Evolutionary conservation across 495 filamentous ascomycete species (phyloP), one percentile per base, ranked within the genome.

Genomic region (Neurospora sublineolata): DNA sequence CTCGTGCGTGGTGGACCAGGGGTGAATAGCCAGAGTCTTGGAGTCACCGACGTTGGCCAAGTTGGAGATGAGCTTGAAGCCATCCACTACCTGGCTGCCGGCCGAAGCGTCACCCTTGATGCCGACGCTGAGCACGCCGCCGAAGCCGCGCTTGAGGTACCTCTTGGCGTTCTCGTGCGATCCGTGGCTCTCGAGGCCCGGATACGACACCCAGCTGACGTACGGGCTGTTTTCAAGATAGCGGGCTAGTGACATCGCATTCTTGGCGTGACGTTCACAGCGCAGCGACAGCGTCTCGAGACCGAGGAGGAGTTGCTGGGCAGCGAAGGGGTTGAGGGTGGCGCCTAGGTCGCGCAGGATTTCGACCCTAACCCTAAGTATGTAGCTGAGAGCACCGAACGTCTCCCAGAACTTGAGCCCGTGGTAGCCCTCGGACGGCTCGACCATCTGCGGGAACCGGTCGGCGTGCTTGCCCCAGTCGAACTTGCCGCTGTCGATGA

Each of bases 341-440:
- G 91, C 84, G 38, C 95, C 95, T 2, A 98, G 80, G 80, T 99
- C 95, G 75, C 96, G 89, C 69, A 97, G 87, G 71, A 97, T 90
- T 85, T 98, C 84, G n/a, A n/a, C n/a, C n/a, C n/a, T n/a, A n/a
- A n/a, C n/a, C n/a, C n/a, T n/a, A n/a, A n/a, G n/a, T n/a, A n/a
- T n/a, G n/a, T n/a, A n/a, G n/a, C n/a, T n/a, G n/a, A n/a, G n/a
- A n/a, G 88, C 80, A 4, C 96, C 96, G 75, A 97, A 98, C 0
- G 94, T 95, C 76, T 98, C 96, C 91, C 90, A 97, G 87, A 98
- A 97, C 79, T 94, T 96, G 71, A 99, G 86, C 6, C 96, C 95
- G 81, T 98, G 95, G 82, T 97, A 99, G 20, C 96, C 94, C 72
- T 92, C 91, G 0, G 92, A 88, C 3, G 95, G 96, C 81, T 99